Evolutionary conservation across 108 stramenopile genomes (phyloP).

Genomic region (Stephanodiscus minutulus): DNA sequence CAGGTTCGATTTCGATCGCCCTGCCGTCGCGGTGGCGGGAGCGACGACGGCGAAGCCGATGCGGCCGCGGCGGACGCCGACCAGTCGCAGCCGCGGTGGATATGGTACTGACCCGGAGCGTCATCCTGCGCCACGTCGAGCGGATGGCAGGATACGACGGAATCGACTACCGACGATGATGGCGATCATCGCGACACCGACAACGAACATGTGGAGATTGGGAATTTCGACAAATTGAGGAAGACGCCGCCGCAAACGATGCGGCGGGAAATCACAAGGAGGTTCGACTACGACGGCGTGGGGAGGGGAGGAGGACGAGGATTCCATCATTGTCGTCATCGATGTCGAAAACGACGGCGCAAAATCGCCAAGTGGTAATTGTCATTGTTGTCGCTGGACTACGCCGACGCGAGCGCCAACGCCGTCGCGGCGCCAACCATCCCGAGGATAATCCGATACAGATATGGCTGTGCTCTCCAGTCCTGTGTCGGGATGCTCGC

Average conservation of each 20-base stretch:
- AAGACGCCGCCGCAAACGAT: too few species aligned
- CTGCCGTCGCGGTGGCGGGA: too few species aligned
- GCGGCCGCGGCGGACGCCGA: not conserved
- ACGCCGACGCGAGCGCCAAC: not conserved
- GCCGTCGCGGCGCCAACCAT: constrained; percentile 56
- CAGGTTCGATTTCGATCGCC: too few species aligned
- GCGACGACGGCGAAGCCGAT: too few species aligned
- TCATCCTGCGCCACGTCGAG: constrained; percentile 14
- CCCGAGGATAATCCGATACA: constrained; percentile 73
- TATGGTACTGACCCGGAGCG: constrained; percentile 14
- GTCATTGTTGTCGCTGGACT: not conserved
- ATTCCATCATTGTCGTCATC: not conserved
- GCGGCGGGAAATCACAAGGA: too few species aligned
- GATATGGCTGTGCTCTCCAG: constrained; percentile 80
- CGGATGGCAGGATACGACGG: not conserved
- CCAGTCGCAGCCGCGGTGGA: not conserved
- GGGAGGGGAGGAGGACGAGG: not conserved
- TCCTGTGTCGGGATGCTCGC: constrained; percentile 79
- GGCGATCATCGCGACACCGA: not conserved
- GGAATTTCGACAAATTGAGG: too few species aligned
- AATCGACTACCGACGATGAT: not conserved
- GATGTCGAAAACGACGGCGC: not conserved
- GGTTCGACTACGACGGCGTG: not conserved
- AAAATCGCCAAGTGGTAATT: not conserved
- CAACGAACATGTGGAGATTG: not conserved